These are phyloP conservation scores for Margaritispora aquatica DNA, from an alignment of 495 filamentous ascomycete species.

Conservation along the genomic window DNA sequence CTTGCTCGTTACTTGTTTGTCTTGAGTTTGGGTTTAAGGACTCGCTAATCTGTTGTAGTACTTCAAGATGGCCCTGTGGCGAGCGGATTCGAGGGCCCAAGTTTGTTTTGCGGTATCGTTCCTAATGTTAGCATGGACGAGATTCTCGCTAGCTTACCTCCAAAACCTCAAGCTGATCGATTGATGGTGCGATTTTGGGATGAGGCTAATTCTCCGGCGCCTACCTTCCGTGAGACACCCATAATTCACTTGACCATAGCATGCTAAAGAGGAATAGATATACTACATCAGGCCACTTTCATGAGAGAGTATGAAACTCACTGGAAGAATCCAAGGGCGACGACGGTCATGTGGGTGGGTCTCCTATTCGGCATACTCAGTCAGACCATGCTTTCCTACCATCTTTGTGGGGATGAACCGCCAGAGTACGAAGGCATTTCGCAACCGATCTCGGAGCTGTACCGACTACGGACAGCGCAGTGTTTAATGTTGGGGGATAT, in stretches of 20 bases:
- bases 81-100: slow-evolving; percentile 10
- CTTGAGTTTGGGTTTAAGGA: too few relatives aligned
- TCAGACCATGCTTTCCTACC: slow-evolving; percentile 62
- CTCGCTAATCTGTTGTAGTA: too few relatives aligned
- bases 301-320: slow-evolving; percentile 21
- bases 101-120: slow-evolving; percentile 18
- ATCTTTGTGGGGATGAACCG: slow-evolving; percentile 56
- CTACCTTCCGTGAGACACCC: slow-evolving; percentile 13
- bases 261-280: slow-evolving; percentile 9
- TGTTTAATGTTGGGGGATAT: slow-evolving; percentile 48
- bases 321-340: slow-evolving; percentile 15
- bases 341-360: slow-evolving; percentile 24
- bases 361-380: slow-evolving; percentile 56
- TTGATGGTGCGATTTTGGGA: slow-evolving; percentile 43
- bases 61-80: neutral
- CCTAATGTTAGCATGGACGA: slow-evolving; percentile 24
- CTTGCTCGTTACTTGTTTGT: too few relatives aligned
- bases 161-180: slow-evolving; percentile 32
- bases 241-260: neutral
- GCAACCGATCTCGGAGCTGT: slow-evolving; percentile 16
- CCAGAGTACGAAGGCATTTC: slow-evolving; percentile 56
- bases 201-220: slow-evolving; percentile 14
- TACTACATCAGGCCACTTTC: slow-evolving; percentile 25
- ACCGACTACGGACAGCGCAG: slow-evolving; percentile 23
- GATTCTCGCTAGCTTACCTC: slow-evolving; percentile 35